phyloP scores from a whole-genome alignment of 176 grass and related monocot species.

The Pontederia crassipes region DNA sequence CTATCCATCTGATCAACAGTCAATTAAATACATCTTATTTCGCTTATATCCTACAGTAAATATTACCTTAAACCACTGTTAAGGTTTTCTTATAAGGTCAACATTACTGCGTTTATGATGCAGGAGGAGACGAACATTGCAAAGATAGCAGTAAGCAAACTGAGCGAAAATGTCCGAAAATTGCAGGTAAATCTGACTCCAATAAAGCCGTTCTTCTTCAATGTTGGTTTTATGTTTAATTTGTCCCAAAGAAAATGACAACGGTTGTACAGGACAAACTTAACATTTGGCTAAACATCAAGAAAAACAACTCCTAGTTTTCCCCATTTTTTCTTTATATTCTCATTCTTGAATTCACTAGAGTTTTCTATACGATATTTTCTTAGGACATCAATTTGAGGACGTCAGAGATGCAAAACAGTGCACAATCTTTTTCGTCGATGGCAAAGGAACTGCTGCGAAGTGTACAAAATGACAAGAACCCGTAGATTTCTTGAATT shows the following conservation, averaged over 20 bases:
- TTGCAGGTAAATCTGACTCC: slow-evolving; percentile 47
- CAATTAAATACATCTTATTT: too few species aligned
- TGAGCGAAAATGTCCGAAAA: slow-evolving; percentile 76
- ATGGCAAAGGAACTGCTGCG: slow-evolving; percentile 78
- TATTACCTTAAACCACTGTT: background rate
- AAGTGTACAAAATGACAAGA: slow-evolving; percentile 44
- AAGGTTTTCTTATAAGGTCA: background rate
- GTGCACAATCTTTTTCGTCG: slow-evolving; percentile 75
- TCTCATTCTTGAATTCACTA: too few species aligned
- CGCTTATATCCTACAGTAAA: background rate
- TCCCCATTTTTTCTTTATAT: too few species aligned
- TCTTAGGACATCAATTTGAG: slow-evolving; percentile 51
- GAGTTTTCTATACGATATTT: too few species aligned
- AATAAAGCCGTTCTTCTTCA: slow-evolving; percentile 1
- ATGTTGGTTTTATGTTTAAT: background rate
- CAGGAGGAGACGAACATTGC: slow-evolving; percentile 63
- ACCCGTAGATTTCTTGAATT: slow-evolving; percentile 10
- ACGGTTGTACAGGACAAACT: background rate
- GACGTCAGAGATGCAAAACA: slow-evolving; percentile 56
- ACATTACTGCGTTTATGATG: background rate
- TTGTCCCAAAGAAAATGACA: background rate
- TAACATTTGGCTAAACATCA: too few species aligned
- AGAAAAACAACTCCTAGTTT: too few species aligned
- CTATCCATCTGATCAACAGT: too few species aligned
- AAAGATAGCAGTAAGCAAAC: slow-evolving; percentile 67